Evolutionary conservation across 371 early-diverging fungal species (phyloP).

Genomic region (Encephalitozoon romaleae): DNA sequence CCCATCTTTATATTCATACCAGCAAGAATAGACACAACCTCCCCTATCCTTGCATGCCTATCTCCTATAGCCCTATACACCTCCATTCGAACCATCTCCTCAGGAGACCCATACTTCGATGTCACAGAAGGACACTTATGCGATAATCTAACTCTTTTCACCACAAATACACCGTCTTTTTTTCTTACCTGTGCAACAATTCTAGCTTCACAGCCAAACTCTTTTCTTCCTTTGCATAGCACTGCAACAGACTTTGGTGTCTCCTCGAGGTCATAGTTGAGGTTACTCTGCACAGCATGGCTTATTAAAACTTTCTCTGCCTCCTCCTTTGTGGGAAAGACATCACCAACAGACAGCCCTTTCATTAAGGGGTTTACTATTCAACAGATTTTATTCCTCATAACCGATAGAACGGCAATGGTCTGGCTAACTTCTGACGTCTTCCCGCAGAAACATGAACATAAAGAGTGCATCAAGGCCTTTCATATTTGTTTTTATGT

Average conservation of each 20-base stretch:
- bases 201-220: constrained; percentile 56
- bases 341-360: constrained; percentile 50
- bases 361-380: constrained; percentile 26
- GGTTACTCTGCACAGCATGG: constrained; percentile 46
- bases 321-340: constrained; percentile 56
- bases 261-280: constrained; percentile 47
- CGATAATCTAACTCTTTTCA: constrained; percentile 52
- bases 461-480: constrained; percentile 8
- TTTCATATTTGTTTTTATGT: constrained; percentile 53
- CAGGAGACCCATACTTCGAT: constrained; percentile 15
- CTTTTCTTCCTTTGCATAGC: constrained; percentile 54
- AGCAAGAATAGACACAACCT: constrained; percentile 44
- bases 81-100: constrained; percentile 39
- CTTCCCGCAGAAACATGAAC: neutral
- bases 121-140: constrained; percentile 57
- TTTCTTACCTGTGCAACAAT: constrained; percentile 51
- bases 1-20: constrained; percentile 53
- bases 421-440: neutral
- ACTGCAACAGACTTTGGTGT: constrained; percentile 48
- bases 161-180: constrained; percentile 50
- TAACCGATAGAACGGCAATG: neutral
- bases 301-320: constrained; percentile 47
- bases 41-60: constrained; percentile 43
- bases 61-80: constrained; percentile 13
- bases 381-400: neutral